Conservation (phyloP, 345 rosid genomes). For the Toxicodendron radicans region DNA sequence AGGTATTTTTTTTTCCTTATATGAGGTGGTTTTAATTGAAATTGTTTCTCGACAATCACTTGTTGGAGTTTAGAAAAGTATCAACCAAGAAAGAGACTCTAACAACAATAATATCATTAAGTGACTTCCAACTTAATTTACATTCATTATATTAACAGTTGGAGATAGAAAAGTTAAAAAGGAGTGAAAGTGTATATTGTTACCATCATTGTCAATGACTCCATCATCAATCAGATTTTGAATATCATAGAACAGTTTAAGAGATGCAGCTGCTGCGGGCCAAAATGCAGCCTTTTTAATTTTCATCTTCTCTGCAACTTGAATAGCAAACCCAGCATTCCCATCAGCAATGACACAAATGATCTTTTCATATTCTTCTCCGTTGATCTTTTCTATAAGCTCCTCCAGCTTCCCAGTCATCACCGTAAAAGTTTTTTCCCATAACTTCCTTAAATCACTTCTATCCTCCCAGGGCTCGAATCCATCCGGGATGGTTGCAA, state of each 20-base stretch:
- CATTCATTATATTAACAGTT: neutral
- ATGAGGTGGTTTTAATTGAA: too few relatives aligned
- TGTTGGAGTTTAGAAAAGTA: too few relatives aligned
- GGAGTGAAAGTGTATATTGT: neutral
- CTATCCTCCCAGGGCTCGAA: conserved; percentile 2
- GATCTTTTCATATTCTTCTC: conserved; percentile 5
- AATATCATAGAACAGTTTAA: neutral
- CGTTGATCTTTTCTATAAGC: conserved; percentile 8
- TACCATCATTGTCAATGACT: conserved; percentile 19
- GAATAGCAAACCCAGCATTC: conserved; percentile 8
- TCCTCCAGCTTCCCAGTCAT: conserved; percentile 17
- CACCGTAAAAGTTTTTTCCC: neutral
- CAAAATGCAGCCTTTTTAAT: conserved; percentile 18
- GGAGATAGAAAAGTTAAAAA: neutral
- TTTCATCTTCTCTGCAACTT: conserved; percentile 16
- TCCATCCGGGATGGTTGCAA: conserved; percentile 14
- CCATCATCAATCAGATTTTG: conserved; percentile 21
- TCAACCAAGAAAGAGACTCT: too few relatives aligned
- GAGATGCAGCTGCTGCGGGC: conserved; percentile 19
- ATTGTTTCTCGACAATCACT: too few relatives aligned
- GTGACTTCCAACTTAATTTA: too few relatives aligned
- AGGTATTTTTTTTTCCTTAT: too few relatives aligned
- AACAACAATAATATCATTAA: too few relatives aligned
- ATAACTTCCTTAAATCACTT: neutral
- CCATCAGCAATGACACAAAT: conserved; percentile 13